Evolutionary conservation across 1,284 basidiomycete species (phyloP), one percentile per base, ranked within the genome.

Genomic region (Cutaneotrichosporon arboriforme): DNA sequence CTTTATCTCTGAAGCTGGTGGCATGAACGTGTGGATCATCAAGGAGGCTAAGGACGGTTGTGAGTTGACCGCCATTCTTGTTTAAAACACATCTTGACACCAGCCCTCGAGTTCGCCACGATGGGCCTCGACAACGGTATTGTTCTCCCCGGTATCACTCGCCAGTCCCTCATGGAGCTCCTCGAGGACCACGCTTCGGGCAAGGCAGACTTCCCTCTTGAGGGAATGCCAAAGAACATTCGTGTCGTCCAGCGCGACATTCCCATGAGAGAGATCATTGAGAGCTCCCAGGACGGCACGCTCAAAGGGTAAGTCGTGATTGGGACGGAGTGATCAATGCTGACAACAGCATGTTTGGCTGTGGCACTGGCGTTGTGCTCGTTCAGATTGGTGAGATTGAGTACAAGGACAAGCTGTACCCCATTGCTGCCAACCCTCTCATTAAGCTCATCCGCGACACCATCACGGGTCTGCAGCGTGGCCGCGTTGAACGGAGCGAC

Each of bases 121-220:
- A 74, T 71, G 70, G 56, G 60, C 3, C 63, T 74, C 20, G 61
- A 64, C 26, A 69, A 70, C 63, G 72, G 72, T 22, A 72, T 74
- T 55, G 72, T 74, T 36, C 63, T 72, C n/a, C 70, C 72, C 13
- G 72, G 72, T 64, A 57, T 74, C 50, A 74, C 72, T 1, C 62
- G 72, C 26, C 59, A 57, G 22, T 70, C 68, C 21, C 65, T 72
- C 60, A 70, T 72, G 58, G 52, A 68, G 52, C 62, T 72, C 14
- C 53, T 74, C 36, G 49, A 52, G 17, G 60, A 65, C 35, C 70
- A 74, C 52, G 66, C 66, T 9, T 49, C 54, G 17, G 69, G 68
- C n/a, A 57, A 54, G 45, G 55, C 54, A 23, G 61, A 59, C 36
- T 65, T 72, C 65, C 66, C 67, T 9, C 38, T 67, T 18, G 57